Evolutionary conservation across 164 flowering plant species (phyloP).

Genomic region (Sextonia rubra): DNA sequence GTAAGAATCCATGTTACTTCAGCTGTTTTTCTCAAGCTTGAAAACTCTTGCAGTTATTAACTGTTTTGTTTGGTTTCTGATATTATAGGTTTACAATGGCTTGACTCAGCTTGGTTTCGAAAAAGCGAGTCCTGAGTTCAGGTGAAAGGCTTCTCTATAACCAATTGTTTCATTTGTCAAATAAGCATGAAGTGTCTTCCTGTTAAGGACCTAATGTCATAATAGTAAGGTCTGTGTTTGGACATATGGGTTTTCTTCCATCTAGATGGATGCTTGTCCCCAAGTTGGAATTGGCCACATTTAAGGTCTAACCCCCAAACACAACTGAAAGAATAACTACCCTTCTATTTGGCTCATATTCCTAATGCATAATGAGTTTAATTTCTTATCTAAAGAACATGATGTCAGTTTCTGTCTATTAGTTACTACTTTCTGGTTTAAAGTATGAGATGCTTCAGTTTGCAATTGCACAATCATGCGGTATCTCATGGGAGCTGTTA

Average conservation of each 20-base stretch:
- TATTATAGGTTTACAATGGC: constrained; percentile 79
- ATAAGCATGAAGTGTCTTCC: not conserved
- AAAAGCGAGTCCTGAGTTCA: constrained; percentile 53
- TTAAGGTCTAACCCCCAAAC: not conserved
- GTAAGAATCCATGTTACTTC: constrained; percentile 35
- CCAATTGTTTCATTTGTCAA: constrained; percentile 1
- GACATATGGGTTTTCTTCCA: not conserved
- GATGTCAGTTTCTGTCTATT: not conserved
- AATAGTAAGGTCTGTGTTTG: not conserved
- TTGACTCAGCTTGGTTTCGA: constrained; percentile 86
- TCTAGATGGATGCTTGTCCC: not conserved
- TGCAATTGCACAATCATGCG: not conserved
- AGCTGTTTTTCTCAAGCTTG: constrained; percentile 6
- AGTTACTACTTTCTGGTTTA: not conserved
- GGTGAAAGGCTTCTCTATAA: constrained; percentile 45
- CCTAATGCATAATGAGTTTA: not conserved
- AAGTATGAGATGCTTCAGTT: not conserved
- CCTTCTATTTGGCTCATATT: not conserved
- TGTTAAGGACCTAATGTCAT: not conserved
- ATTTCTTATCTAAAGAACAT: not conserved
- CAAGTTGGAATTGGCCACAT: not conserved
- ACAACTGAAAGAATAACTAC: not conserved
- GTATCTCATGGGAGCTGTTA: not conserved
- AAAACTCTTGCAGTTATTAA: not conserved
- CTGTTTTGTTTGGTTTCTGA: constrained; percentile 5